Evolutionary conservation across 163 green algal genomes (phyloP).

Genomic region (Volvox carteri): DNA sequence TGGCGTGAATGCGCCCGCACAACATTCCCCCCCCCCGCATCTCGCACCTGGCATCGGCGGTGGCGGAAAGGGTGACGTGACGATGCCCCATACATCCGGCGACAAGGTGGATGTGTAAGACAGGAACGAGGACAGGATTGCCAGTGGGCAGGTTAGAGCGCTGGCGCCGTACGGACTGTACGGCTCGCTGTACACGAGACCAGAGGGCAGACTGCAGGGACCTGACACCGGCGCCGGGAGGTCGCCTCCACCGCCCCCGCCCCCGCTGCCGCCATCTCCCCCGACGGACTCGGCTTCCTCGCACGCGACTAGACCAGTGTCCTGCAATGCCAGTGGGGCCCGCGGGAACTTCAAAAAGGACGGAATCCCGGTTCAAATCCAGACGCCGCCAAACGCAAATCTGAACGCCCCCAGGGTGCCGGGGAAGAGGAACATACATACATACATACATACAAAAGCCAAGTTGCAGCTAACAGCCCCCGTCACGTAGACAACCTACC

Average conservation of each 20-base stretch:
- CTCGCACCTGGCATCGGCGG: constrained; percentile 40
- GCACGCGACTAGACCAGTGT: constrained; percentile 45
- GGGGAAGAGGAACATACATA: no score
- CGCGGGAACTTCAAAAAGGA: no score
- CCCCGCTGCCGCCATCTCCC: no score
- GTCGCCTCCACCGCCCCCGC: neutral
- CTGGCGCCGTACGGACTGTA: constrained; percentile 6
- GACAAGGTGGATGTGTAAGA: constrained; percentile 7
- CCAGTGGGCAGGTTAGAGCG: neutral
- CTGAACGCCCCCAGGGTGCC: no score
- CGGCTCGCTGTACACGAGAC: neutral
- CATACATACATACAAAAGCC: no score
- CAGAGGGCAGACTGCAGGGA: constrained; percentile 15
- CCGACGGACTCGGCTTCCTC: neutral
- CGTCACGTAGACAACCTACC: no score
- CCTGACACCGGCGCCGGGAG: neutral
- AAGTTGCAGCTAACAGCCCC: no score
- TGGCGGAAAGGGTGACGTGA: constrained; percentile 55
- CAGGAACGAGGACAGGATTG: constrained; percentile 45
- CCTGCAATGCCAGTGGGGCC: constrained; percentile 21
- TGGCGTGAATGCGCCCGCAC: no score
- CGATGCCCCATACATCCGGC: neutral
- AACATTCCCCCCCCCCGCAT: no score
- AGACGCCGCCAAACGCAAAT: no score
- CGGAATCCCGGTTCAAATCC: no score